Evolutionary conservation across 352 stramenopile genomes (phyloP).

Genomic region (Phytophthora sp.): DNA sequence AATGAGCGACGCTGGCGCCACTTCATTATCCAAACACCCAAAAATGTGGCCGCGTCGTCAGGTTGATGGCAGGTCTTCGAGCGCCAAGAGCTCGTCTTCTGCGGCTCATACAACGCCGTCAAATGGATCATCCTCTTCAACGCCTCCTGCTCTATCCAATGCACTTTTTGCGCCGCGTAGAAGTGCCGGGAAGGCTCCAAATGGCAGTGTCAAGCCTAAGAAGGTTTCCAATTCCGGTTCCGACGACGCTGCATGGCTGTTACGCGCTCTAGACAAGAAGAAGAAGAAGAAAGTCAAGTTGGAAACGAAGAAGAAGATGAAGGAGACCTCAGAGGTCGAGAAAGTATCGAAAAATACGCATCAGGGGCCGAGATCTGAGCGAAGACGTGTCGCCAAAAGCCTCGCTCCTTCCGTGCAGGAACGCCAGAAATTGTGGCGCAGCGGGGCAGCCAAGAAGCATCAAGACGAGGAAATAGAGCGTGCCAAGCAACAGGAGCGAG

Average conservation of each 20-base stretch:
- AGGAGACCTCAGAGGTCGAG: background rate
- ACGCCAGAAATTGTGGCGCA: constrained; percentile 39
- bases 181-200: constrained; percentile 25
- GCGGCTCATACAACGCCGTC: background rate
- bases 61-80: constrained; percentile 5
- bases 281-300: constrained; percentile 34
- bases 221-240: background rate
- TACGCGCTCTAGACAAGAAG: constrained; percentile 50
- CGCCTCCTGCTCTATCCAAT: background rate
- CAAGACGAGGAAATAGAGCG: constrained; percentile 19
- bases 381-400: constrained; percentile 8
- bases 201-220: constrained; percentile 3
- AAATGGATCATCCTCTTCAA: background rate
- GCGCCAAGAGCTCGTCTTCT: constrained; percentile 6
- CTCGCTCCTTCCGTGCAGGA: constrained; percentile 32
- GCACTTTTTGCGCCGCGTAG: constrained; percentile 23
- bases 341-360: constrained; percentile 20
- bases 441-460: constrained; percentile 26
- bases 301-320: background rate
- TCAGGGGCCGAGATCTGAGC: constrained; percentile 21
- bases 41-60: constrained; percentile 54
- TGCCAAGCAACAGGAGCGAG: constrained; percentile 38
- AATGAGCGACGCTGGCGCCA: constrained; percentile 38
- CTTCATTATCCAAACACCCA: constrained; percentile 4
- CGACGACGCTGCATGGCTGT: constrained; percentile 44